Conservation (phyloP, 768 basidiomycete species). For the Podaxis rugospora region DNA sequence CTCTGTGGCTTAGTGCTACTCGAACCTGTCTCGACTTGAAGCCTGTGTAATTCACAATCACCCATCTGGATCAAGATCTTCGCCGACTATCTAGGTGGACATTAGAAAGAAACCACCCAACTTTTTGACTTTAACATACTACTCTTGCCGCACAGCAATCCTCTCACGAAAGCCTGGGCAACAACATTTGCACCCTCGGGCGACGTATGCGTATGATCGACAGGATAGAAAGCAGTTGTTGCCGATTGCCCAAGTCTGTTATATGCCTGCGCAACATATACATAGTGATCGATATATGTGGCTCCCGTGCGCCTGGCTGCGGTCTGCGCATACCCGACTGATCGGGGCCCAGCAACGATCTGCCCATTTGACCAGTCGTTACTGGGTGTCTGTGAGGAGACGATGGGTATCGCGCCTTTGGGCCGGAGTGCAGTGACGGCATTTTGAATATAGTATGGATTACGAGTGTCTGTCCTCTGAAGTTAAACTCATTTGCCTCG, state of each 20-base stretch:
- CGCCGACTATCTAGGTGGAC: background rate
- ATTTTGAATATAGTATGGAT: slow-evolving; percentile 44
- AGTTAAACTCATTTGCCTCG: background rate
- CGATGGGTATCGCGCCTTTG: slow-evolving; percentile 43
- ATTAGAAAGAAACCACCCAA: slow-evolving; percentile 14
- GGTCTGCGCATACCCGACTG: slow-evolving; percentile 39
- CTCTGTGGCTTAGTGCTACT: background rate
- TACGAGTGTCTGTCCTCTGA: slow-evolving; percentile 31
- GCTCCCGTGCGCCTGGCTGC: slow-evolving; percentile 32
- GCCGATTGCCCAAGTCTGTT: slow-evolving; percentile 32
- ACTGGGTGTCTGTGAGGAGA: slow-evolving; percentile 44
- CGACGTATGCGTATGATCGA: slow-evolving; percentile 44
- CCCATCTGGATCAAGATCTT: slow-evolving; percentile 5
- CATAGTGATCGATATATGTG: slow-evolving; percentile 43
- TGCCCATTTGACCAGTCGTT: slow-evolving; percentile 36
- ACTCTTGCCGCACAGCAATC: slow-evolving; percentile 31
- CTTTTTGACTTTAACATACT: slow-evolving; percentile 29
- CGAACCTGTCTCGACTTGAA: background rate
- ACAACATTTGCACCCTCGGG: slow-evolving; percentile 41
- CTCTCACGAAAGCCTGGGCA: slow-evolving; percentile 44
- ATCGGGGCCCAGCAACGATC: slow-evolving; percentile 35
- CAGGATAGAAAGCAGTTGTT: slow-evolving; percentile 37
- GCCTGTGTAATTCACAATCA: slow-evolving; percentile 1
- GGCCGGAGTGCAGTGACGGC: slow-evolving; percentile 36
- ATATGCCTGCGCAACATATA: slow-evolving; percentile 39